Evolutionary conservation across 2,329 filamentous ascomycete species (phyloP), one percentile per base, ranked within the genome.

Genomic region (Pseudogymnoascus sp.): DNA sequence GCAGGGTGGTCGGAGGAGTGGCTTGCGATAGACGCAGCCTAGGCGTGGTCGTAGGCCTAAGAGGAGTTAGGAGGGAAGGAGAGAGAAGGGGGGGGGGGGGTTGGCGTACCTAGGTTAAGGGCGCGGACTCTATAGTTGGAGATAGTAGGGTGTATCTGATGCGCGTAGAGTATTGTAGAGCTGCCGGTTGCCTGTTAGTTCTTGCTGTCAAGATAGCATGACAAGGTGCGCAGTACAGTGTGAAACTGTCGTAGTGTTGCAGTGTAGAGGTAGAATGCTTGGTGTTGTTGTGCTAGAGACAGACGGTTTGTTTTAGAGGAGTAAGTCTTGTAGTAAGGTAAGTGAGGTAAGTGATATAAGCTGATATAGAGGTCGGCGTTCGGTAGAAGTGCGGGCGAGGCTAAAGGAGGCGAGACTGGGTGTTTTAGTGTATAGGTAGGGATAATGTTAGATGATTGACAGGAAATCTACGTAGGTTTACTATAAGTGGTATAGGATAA

Each of bases 1-100:
- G 90, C 86, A 5, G 87, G 88, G 62, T 90, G 90, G 72, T 94
- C 86, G 25, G 81, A 78, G 67, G 82, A 82, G 66, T 81, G 80
- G 35, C 83, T 85, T 61, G 92, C 90, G 25, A 87, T 81, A 25
- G 90, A 87, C 45, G 93, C 92, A 70, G 90, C 92, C 69, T 87
- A 86, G 59, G 91, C 92, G 76, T 97, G 92, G 68, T 93, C 88
- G 75, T 96, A 90, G 65, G 92, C 93, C 85, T 93, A 68, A 42
- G 10, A 10, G 61, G 61, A 33, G 63, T 71, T 63, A 72, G 69
- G 39, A 60, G 64, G 63, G 33, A 58, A 15, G 36, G 61, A 61
- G 42, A 9, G 15, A 45, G 55, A 27, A 39, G 48, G 25, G n/a
- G 35, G 33, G 36, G 36, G 25, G 45, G 37, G 62, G 58, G 36